Base-by-base conservation (phyloP, 177 flowering plant genomes). In the Vitis hybrid region DNA sequence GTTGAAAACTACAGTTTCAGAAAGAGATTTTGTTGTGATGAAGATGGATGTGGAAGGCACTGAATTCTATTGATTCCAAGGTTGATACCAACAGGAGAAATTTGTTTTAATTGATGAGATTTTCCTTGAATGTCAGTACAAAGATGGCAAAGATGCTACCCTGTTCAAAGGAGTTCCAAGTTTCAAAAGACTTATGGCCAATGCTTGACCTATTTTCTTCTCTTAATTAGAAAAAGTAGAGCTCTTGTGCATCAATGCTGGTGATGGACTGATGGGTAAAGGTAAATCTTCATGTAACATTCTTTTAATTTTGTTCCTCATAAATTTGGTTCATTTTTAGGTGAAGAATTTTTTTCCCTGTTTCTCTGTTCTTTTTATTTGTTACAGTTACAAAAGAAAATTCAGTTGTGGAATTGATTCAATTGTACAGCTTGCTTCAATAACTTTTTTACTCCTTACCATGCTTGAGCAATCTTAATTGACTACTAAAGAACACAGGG, bases 11-110 rank as follows among this genome's bases (percentile, higher is more conserved):
- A 80, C 88, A 0, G 93, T 92, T 5, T 62, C 86, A 0, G 86
- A 88, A 26, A 26, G 63, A 71, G 96, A 92, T 72, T 94, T 80
- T 74, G 98, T 94, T 72, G 97, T 94, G 77, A 88, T 94, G 98
- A 94, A 94, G 78, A 94, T 94, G 98, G 97, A 94, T 80, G 90
- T 94, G 8, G 97, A 94, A 78, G 98, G 97, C 53, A 93, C 97
- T 2, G 97, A 94, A 62, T 94, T 92, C 45, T 90, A 89, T 75
- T 94, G 83, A 89, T 94, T 49, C 94, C 93, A 1, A 89, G 90
- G 81, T 70, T 94, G 77, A 69, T 92, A 63, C 87, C 88, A 65
- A 92, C 92, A 26, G 29, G 97, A 12, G 94, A 93, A 0, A 89
- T 94, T 54, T 94, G 97, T 67, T 82, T 39, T 94, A 86, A 83